Percentiles rank a stretch among this genome's conserved stretches.
Conservation (phyloP, 352 stramenopile species). For the Phytophthora foliorum region DNA sequence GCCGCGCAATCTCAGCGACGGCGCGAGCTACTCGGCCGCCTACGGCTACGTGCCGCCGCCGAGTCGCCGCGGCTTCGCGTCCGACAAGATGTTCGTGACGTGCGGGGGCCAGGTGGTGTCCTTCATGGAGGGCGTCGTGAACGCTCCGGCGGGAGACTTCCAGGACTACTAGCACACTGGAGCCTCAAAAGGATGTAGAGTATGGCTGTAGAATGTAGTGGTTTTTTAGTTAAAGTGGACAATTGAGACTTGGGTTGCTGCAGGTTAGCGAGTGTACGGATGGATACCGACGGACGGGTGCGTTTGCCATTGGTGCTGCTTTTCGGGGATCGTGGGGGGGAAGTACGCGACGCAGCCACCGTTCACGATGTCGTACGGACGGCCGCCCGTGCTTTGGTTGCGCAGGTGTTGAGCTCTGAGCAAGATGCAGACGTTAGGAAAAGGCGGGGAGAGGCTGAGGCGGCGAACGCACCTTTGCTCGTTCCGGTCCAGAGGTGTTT, state of each 20-base stretch:
- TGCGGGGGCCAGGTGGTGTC: slow-evolving; percentile 82
- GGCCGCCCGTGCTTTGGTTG: slow-evolving; percentile 70
- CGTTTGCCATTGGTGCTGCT: slow-evolving; percentile 66
- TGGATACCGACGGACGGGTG: slow-evolving; percentile 78
- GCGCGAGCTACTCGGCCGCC: slow-evolving; percentile 22
- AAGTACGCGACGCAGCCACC: slow-evolving; percentile 63
- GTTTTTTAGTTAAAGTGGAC: slow-evolving; percentile 16
- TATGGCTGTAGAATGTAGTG: slow-evolving; percentile 31
- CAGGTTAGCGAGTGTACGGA: slow-evolving; percentile 64
- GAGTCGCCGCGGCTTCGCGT: slow-evolving; percentile 36
- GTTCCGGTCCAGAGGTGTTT: slow-evolving; percentile 64
- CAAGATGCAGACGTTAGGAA: neutral
- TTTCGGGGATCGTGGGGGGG: slow-evolving; percentile 73
- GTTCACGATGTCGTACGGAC: slow-evolving; percentile 77
- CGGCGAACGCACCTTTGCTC: slow-evolving; percentile 49
- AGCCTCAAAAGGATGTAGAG: slow-evolving; percentile 16
- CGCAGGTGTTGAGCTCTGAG: slow-evolving; percentile 76
- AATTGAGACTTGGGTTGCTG: neutral
- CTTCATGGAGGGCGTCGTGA: slow-evolving; percentile 88
- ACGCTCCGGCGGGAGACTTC: slow-evolving; percentile 69
- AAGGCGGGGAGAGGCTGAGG: neutral
- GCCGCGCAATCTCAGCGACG: slow-evolving; percentile 26
- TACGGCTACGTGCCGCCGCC: slow-evolving; percentile 31
- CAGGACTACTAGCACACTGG: slow-evolving; percentile 41
- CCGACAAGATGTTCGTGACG: slow-evolving; percentile 85